Evolutionary conservation across 2,329 filamentous ascomycete genomes (phyloP).

Genomic region (Alternaria conjuncta): DNA sequence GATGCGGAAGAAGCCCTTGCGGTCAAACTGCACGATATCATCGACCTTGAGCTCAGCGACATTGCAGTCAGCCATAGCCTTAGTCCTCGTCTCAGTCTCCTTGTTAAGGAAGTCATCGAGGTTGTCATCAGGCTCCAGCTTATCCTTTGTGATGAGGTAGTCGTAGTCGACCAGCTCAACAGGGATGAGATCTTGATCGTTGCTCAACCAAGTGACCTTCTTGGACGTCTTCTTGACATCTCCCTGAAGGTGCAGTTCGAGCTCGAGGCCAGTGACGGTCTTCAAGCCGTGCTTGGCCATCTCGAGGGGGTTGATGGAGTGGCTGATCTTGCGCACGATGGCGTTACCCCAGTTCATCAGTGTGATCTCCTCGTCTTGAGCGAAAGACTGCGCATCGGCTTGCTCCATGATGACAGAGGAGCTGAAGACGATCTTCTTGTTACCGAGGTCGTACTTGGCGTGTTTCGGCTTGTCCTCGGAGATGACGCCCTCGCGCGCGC

Average conservation of each 20-base stretch:
- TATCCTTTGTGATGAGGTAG: slow-evolving; percentile 94
- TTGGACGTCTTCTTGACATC: slow-evolving; percentile 96
- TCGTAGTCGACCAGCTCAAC: slow-evolving; percentile 94
- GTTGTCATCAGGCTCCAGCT: slow-evolving; percentile 82
- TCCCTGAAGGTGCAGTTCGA: slow-evolving; percentile 88
- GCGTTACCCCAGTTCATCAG: slow-evolving; percentile 97
- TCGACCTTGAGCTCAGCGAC: slow-evolving; percentile 79
- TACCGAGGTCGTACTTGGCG: slow-evolving; percentile 86
- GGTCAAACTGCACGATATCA: slow-evolving; percentile 94
- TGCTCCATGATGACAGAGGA: slow-evolving; percentile 82
- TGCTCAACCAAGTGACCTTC: slow-evolving; percentile 93
- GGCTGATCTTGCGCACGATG: slow-evolving; percentile 70
- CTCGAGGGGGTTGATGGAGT: slow-evolving; percentile 58
- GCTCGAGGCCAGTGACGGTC: slow-evolving; percentile 71
- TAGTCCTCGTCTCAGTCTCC: slow-evolving; percentile 74
- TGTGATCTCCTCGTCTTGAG: slow-evolving; percentile 87
- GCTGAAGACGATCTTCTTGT: slow-evolving; percentile 83
- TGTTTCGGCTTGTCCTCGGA: slow-evolving; percentile 84
- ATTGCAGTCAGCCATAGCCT: slow-evolving; percentile 81
- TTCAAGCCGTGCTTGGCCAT: slow-evolving; percentile 52
- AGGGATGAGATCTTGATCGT: slow-evolving; percentile 76
- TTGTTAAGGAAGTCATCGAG: slow-evolving; percentile 84
- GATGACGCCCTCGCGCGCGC: slow-evolving; percentile 61
- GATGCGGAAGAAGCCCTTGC: slow-evolving; percentile 89
- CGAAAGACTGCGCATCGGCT: slow-evolving; percentile 81